Conservation (phyloP, 2,329 filamentous ascomycete genomes). For the Lachnellula cervina region DNA sequence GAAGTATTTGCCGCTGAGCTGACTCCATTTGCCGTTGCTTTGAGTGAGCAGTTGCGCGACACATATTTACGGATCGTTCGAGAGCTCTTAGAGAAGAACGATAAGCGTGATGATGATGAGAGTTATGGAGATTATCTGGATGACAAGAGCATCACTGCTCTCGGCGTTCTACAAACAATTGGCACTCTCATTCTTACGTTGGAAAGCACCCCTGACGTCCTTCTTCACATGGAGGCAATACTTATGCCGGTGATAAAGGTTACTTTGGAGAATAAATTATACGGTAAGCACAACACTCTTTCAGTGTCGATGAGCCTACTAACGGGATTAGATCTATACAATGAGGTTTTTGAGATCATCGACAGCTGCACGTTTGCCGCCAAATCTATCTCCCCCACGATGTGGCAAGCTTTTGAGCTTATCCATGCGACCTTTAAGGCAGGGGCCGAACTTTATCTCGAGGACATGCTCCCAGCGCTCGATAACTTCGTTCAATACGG, state of each 20-base stretch:
- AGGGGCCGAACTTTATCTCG: conserved; percentile 92
- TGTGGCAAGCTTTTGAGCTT: conserved; percentile 98
- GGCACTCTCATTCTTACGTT: conserved; percentile 94
- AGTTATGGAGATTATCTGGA: conserved; percentile 87
- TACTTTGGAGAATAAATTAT: conserved; percentile 95
- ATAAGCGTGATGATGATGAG: conserved; percentile 68
- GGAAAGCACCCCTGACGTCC: conserved; percentile 93
- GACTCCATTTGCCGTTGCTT: conserved; percentile 91
- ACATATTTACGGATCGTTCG: conserved; percentile 92
- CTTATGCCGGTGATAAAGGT: conserved; percentile 96
- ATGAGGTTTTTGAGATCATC: conserved; percentile 98
- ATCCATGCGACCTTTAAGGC: conserved; percentile 97
- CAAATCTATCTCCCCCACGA: conserved; percentile 89
- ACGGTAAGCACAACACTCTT: conserved; percentile 50
- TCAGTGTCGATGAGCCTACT: conserved; percentile 17
- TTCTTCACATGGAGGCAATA: conserved; percentile 89
- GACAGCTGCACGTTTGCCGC: conserved; percentile 98
- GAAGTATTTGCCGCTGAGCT: conserved; percentile 97
- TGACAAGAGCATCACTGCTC: conserved; percentile 96
- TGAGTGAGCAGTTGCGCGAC: conserved; percentile 92
- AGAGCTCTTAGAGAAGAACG: conserved; percentile 84
- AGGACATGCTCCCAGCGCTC: conserved; percentile 96
- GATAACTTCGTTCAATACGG: conserved; percentile 98
- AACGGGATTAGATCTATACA: conserved; percentile 69
- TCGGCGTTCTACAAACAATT: conserved; percentile 95